These are phyloP conservation scores for Agapanthus africanus DNA, from an alignment of 106 monocot genomes.

Conservation along the genomic window DNA sequence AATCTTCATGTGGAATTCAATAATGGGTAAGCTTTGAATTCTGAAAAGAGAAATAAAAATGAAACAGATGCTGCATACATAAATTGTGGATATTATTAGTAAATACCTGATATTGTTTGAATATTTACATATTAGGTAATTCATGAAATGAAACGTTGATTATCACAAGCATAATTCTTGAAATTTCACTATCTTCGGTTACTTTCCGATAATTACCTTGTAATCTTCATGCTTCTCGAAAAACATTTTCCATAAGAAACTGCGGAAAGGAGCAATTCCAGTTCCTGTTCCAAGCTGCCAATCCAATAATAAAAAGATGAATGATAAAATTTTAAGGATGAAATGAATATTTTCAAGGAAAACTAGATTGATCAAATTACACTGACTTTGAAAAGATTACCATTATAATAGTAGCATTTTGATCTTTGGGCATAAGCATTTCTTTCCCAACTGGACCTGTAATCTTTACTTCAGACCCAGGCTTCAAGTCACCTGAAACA, in stretches of 20 bases:
- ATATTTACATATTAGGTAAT: too few relatives aligned
- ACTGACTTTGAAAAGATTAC: constrained; percentile 18
- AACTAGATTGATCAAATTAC: not conserved
- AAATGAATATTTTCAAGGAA: not conserved
- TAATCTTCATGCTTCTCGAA: constrained; percentile 96
- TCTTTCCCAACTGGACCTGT: constrained; percentile 96
- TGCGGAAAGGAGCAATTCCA: constrained; percentile 85
- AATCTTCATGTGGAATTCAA: too few relatives aligned
- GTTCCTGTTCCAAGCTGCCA: constrained; percentile 85
- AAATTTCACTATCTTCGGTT: too few relatives aligned
- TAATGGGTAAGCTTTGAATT: too few relatives aligned
- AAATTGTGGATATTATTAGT: too few relatives aligned
- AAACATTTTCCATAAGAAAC: constrained; percentile 99
- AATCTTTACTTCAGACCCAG: constrained; percentile 75
- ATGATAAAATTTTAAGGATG: too few relatives aligned
- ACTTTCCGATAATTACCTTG: constrained; percentile 65
- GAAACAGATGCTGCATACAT: too few relatives aligned
- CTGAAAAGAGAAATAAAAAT: too few relatives aligned
- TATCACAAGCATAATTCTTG: too few relatives aligned
- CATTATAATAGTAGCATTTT: constrained; percentile 89
- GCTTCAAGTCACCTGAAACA: constrained; percentile 73
- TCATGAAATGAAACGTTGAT: too few relatives aligned
- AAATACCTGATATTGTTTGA: too few relatives aligned
- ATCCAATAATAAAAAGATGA: not conserved
- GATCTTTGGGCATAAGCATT: constrained; percentile 97